These are phyloP conservation scores for Phytophthora fragariae DNA, from an alignment of 352 stramenopile genomes.

Conservation along the genomic window DNA sequence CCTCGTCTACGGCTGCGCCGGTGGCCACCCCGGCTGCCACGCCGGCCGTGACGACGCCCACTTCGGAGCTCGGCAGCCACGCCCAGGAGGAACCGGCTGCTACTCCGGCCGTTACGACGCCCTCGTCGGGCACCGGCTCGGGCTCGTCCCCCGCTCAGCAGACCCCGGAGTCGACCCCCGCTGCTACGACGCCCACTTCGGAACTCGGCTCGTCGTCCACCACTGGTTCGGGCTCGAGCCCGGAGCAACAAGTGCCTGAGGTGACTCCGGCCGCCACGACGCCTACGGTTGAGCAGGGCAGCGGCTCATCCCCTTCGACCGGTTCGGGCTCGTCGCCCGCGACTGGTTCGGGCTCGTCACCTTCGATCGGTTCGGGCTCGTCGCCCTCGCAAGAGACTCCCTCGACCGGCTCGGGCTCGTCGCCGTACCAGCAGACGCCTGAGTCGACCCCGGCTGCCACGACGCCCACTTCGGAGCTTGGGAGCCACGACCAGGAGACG, in stretches of 20 bases:
- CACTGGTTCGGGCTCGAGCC: neutral
- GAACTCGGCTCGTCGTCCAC: constrained; percentile 10
- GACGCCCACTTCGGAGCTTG: constrained; percentile 10
- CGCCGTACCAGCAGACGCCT: constrained; percentile 21
- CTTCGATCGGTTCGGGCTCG: no score
- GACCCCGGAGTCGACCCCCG: constrained; percentile 14
- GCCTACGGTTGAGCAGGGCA: constrained; percentile 7
- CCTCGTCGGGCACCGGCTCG: constrained; percentile 8
- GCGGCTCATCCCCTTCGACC: neutral
- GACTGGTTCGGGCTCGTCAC: no score
- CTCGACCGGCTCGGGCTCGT: neutral
- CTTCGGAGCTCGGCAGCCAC: neutral
- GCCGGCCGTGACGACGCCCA: constrained; percentile 14
- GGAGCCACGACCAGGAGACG: constrained; percentile 7
- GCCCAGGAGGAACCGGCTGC: neutral
- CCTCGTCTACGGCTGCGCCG: constrained; percentile 9
- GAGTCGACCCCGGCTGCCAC: constrained; percentile 19
- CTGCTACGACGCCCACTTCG: constrained; percentile 16
- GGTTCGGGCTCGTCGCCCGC: no score
- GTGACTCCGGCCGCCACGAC: constrained; percentile 7
- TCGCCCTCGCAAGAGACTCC: neutral
- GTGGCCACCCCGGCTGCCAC: constrained; percentile 5
- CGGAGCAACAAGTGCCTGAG: neutral
- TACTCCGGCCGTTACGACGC: constrained; percentile 6
- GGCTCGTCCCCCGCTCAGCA: constrained; percentile 11